Evolutionary conservation across 2,329 filamentous ascomycete species (phyloP).

Genomic region (Colletotrichum siamense): DNA sequence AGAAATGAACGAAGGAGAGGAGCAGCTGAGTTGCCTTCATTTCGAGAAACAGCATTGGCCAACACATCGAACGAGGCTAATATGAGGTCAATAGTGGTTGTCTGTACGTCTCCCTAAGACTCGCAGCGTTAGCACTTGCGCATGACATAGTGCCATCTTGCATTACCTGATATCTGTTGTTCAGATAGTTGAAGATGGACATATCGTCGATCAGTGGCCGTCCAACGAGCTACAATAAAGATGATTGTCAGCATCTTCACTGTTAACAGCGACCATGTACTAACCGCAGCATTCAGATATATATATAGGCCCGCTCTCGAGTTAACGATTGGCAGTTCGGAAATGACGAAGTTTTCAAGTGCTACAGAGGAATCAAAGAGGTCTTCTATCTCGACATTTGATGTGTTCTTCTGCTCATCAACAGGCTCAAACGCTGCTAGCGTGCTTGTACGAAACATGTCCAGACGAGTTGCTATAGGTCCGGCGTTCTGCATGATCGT

Average conservation of each 20-base stretch:
- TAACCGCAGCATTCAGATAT: constrained; percentile 81
- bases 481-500: constrained; percentile 63
- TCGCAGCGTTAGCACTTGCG: not conserved
- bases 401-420: constrained; percentile 56
- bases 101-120: constrained; percentile 74
- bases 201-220: constrained; percentile 84
- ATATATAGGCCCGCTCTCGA: constrained; percentile 85
- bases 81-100: constrained; percentile 81
- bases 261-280: constrained; percentile 29
- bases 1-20: constrained; percentile 86
- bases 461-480: constrained; percentile 58
- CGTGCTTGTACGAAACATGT: constrained; percentile 63
- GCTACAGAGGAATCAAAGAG: constrained; percentile 62
- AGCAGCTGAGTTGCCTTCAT: constrained; percentile 61
- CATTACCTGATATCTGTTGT: constrained; percentile 80
- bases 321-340: constrained; percentile 74
- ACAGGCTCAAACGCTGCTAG: constrained; percentile 60
- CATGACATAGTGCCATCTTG: not conserved
- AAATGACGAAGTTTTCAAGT: constrained; percentile 58
- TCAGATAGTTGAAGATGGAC: constrained; percentile 78
- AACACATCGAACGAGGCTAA: constrained; percentile 89
- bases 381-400: constrained; percentile 60
- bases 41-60: constrained; percentile 81
- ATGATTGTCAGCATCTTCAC: constrained; percentile 26
- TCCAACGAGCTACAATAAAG: constrained; percentile 72